Conservation (phyloP, 768 basidiomycete genomes). For the Termitomyces bulborhizus region DNA sequence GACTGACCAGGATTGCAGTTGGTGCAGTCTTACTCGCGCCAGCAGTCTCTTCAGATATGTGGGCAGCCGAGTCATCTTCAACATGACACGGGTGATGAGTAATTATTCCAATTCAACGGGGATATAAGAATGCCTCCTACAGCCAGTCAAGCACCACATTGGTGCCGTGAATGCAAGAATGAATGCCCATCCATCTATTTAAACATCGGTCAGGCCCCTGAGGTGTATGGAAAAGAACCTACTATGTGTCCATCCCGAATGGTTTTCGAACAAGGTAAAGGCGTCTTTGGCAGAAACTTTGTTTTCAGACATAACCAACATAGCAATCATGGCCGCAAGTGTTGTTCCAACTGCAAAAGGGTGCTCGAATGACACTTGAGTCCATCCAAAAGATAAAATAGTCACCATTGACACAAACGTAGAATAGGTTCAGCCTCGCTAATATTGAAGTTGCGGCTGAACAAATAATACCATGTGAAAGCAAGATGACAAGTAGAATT, state of each 20-base stretch:
- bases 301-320: background rate
- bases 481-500: slow-evolving; percentile 57
- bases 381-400: slow-evolving; percentile 1
- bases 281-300: background rate
- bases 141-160: slow-evolving; percentile 79
- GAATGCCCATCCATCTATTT: slow-evolving; percentile 68
- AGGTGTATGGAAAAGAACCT: background rate
- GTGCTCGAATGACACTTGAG: background rate
- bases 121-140: slow-evolving; percentile 29
- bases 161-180: slow-evolving; percentile 66
- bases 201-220: background rate
- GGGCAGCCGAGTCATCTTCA: slow-evolving; percentile 70
- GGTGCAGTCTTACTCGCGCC: slow-evolving; percentile 61
- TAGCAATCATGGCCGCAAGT: background rate
- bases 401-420: slow-evolving; percentile 59
- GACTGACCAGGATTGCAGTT: slow-evolving; percentile 44
- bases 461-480: slow-evolving; percentile 65
- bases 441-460: slow-evolving; percentile 62
- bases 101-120: background rate
- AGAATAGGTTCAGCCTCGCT: slow-evolving; percentile 65
- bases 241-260: background rate
- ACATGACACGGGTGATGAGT: background rate
- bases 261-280: slow-evolving; percentile 1
- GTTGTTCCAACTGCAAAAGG: background rate
- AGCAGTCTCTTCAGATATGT: slow-evolving; percentile 67